Evolutionary conservation across 768 basidiomycete species (phyloP).

Genomic region (Kwoniella europaea): DNA sequence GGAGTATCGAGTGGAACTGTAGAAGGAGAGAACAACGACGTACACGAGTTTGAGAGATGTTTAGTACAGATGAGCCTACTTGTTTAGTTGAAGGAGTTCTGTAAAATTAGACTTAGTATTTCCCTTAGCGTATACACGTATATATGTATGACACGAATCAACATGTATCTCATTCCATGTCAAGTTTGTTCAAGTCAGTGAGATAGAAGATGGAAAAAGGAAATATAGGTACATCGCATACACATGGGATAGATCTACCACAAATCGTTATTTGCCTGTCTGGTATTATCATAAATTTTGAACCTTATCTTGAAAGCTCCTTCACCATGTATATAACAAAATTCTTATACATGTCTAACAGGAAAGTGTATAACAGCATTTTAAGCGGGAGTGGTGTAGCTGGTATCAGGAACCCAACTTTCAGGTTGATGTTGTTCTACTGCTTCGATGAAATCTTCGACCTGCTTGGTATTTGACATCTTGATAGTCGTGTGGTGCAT

Average conservation of each 20-base stretch:
- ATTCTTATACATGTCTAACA: too few species aligned
- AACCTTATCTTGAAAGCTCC: too few species aligned
- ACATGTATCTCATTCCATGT: neutral
- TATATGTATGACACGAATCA: neutral
- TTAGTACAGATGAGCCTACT: too few species aligned
- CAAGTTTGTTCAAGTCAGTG: neutral
- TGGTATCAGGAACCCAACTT: neutral
- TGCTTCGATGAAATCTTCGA: conserved; percentile 34
- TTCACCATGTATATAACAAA: too few species aligned
- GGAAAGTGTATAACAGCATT: too few species aligned
- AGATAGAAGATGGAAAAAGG: neutral
- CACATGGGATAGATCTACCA: neutral
- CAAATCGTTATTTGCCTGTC: neutral
- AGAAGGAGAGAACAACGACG: too few species aligned
- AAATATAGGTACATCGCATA: neutral
- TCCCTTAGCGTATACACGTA: neutral
- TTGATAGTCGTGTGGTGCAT: neutral
- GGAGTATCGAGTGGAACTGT: neutral
- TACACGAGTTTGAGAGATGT: too few species aligned
- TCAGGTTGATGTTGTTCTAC: conserved; percentile 46
- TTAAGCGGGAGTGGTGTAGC: too few species aligned
- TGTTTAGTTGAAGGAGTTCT: neutral
- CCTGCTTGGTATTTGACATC: conserved; percentile 35
- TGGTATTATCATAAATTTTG: too few species aligned
- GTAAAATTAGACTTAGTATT: neutral